Percentiles rank a stretch among this genome's conserved stretches.
Evolutionary conservation across 2,329 filamentous ascomycete genomes (phyloP).

Genomic region (Fusarium algeriense): DNA sequence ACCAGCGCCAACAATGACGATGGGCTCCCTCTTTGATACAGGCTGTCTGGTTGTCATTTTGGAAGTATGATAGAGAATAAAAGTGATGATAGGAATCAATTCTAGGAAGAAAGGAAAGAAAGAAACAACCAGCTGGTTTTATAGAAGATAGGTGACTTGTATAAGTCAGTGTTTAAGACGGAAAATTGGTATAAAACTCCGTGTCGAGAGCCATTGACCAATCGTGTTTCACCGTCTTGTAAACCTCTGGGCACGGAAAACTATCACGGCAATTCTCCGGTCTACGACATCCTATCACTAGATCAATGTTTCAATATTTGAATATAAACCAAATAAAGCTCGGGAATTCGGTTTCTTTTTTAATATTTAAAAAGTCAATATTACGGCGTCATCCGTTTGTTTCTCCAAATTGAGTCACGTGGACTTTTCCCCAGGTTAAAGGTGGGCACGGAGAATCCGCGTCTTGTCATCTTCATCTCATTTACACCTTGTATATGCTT

Average conservation of each 20-base stretch:
- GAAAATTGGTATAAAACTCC: conserved; percentile 28
- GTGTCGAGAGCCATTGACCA: conserved; percentile 25
- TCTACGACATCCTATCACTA: not conserved
- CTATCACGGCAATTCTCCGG: conserved; percentile 2
- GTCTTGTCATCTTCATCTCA: not conserved
- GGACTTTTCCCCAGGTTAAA: not conserved
- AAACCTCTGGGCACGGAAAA: conserved; percentile 30
- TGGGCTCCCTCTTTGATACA: conserved; percentile 42
- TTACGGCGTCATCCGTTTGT: not conserved
- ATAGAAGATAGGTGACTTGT: conserved; percentile 4
- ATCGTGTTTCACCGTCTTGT: conserved; percentile 22
- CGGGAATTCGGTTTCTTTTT: not conserved
- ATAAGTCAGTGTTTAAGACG: conserved; percentile 2
- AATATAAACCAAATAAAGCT: not conserved
- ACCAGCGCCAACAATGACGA: conserved; percentile 60
- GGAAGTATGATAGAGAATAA: no score
- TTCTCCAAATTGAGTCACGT: conserved; percentile 26
- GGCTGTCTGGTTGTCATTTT: conserved; percentile 37
- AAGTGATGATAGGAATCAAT: no score
- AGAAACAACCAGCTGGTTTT: not conserved
- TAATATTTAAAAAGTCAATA: not conserved
- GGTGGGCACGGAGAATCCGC: conserved; percentile 29
- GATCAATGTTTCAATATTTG: not conserved
- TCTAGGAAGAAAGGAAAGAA: not conserved
- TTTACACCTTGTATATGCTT: not conserved